Evolutionary conservation across 2,329 filamentous ascomycete species (phyloP).

Genomic region (Ophiosphaerella korrae): DNA sequence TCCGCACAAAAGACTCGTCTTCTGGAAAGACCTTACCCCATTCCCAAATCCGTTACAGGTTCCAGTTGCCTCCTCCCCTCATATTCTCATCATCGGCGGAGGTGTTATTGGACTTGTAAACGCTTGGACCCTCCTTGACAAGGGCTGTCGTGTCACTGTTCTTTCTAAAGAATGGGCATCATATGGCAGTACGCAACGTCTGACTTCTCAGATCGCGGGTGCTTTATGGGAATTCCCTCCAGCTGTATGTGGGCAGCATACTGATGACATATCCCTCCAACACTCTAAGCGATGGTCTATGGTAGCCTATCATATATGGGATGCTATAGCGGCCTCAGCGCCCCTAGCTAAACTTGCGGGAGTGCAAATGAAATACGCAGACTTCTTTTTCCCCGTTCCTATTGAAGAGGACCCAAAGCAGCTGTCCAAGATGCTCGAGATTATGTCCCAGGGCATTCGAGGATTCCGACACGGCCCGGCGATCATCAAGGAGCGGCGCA

Average conservation of each 20-base stretch:
- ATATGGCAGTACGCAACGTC: slow-evolving; percentile 40
- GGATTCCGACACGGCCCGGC: slow-evolving; percentile 44
- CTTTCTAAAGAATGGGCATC: slow-evolving; percentile 52
- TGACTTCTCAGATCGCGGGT: slow-evolving; percentile 56
- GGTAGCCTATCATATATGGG: slow-evolving; percentile 51
- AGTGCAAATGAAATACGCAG: slow-evolving; percentile 47
- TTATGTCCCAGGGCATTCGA: slow-evolving; percentile 47
- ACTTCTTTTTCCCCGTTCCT: slow-evolving; percentile 48
- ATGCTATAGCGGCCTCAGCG: slow-evolving; percentile 46
- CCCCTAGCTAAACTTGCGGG: slow-evolving; percentile 37
- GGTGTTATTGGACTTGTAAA: slow-evolving; percentile 40
- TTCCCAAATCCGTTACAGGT: not conserved
- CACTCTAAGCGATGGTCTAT: slow-evolving; percentile 52
- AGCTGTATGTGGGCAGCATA: slow-evolving; percentile 53
- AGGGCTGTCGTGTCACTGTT: slow-evolving; percentile 53
- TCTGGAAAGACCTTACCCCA: slow-evolving; percentile 1
- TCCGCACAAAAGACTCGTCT: not conserved
- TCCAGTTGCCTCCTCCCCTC: slow-evolving; percentile 3
- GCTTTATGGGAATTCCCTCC: slow-evolving; percentile 57
- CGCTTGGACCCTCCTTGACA: slow-evolving; percentile 53
- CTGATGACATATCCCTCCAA: slow-evolving; percentile 48
- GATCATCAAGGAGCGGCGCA: slow-evolving; percentile 41
- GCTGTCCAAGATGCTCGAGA: slow-evolving; percentile 48
- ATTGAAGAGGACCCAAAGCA: slow-evolving; percentile 44
- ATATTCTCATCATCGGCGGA: slow-evolving; percentile 32